Percentiles rank a stretch among this genome's conserved stretches.
Evolutionary conservation across 345 rosid species (phyloP).

Genomic region (Boechera retrofracta): DNA sequence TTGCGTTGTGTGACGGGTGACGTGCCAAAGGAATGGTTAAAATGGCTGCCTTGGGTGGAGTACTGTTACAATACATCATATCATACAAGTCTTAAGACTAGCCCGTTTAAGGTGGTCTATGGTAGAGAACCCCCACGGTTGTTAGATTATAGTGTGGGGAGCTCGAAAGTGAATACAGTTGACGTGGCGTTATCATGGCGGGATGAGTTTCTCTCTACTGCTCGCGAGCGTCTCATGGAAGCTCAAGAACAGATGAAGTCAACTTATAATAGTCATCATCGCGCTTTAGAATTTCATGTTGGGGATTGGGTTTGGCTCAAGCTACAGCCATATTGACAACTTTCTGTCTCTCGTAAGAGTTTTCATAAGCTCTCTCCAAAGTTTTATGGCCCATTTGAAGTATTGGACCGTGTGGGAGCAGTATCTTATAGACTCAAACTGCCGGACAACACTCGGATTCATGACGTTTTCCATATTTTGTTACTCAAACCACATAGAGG

Average conservation of each 20-base stretch:
- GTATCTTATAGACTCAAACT: not conserved
- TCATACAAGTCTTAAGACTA: not conserved
- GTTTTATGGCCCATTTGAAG: not conserved
- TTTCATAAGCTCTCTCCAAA: not conserved
- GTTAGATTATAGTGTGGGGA: not conserved
- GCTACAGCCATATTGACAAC: not conserved
- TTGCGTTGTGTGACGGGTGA: not conserved
- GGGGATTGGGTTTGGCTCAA: not conserved
- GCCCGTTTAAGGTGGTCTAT: not conserved
- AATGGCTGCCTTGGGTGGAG: not conserved
- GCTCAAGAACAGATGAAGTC: not conserved
- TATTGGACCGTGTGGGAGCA: not conserved
- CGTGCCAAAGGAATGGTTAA: not conserved
- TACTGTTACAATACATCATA: not conserved
- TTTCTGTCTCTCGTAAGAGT: not conserved
- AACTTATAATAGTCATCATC: not conserved
- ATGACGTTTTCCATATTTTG: not conserved
- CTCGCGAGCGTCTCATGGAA: not conserved
- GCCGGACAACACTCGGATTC: not conserved
- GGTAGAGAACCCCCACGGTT: not conserved
- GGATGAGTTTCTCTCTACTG: not conserved
- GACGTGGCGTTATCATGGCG: not conserved
- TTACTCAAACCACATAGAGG: not conserved
- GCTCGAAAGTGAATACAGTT: not conserved
- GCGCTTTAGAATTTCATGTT: not conserved